Conservation (phyloP, 805 yeast genomes). For the Osmozyma mogii region DNA sequence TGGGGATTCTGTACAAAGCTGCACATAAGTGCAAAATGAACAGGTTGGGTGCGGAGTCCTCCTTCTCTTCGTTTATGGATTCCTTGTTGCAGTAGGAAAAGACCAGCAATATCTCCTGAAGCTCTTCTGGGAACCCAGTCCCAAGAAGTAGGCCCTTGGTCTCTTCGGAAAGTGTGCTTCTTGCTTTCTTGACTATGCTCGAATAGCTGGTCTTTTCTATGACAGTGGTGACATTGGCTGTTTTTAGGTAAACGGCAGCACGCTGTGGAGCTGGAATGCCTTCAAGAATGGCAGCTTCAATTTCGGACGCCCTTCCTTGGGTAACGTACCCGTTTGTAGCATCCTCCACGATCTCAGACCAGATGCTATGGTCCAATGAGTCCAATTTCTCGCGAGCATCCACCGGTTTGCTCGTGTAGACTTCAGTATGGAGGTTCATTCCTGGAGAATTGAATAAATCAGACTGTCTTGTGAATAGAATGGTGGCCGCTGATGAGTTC, state of each 20-base stretch:
- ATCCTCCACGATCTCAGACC: conserved; percentile 14
- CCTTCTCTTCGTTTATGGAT: conserved; percentile 6
- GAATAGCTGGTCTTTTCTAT: conserved; percentile 22
- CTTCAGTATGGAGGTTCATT: conserved; percentile 7
- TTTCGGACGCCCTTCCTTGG: conserved; percentile 3
- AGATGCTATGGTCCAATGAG: conserved; percentile 3
- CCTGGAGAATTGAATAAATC: conserved; percentile 6
- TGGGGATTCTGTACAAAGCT: conserved; percentile 13
- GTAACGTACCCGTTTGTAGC: conserved; percentile 9
- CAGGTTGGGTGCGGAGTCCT: conserved; percentile 7
- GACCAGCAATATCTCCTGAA: conserved; percentile 21
- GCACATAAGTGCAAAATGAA: conserved; percentile 17
- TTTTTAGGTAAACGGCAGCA: conserved; percentile 24
- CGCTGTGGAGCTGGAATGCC: conserved; percentile 28
- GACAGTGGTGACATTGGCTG: conserved; percentile 22
- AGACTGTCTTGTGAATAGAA: conserved; percentile 7
- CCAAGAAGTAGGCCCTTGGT: not conserved
- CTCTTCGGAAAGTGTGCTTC: conserved; percentile 2
- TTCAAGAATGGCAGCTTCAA: conserved; percentile 12
- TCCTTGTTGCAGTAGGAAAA: conserved; percentile 25
- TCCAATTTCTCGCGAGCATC: conserved; percentile 1
- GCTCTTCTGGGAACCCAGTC: conserved; percentile 1
- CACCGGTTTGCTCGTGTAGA: conserved; percentile 6
- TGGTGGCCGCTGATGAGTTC: conserved; percentile 5
- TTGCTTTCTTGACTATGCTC: conserved; percentile 22